Conservation (phyloP, 352 stramenopile species). For the Globisporangium irregulare region DNA sequence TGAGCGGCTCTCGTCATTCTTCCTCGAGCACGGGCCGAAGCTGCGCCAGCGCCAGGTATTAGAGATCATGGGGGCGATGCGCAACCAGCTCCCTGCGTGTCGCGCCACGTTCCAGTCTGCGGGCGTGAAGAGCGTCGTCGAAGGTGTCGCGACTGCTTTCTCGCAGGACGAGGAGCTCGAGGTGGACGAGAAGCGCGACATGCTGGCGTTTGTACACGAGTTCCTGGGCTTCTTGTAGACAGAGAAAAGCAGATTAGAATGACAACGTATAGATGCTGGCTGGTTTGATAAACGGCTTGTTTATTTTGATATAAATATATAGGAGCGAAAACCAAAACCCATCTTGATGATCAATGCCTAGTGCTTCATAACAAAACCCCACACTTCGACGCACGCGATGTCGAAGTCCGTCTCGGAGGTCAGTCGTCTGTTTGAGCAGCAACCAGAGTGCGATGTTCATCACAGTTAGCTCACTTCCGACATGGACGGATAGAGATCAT, state of each 20-base stretch:
- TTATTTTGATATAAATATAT: constrained; percentile 9
- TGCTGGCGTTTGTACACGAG: constrained; percentile 38
- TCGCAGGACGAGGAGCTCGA: constrained; percentile 37
- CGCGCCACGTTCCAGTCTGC: constrained; percentile 34
- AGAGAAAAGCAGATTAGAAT: neutral
- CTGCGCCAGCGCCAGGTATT: constrained; percentile 43
- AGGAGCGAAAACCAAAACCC: neutral
- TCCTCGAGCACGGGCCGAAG: constrained; percentile 36
- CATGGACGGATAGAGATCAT: too few relatives aligned
- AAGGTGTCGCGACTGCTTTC: constrained; percentile 26
- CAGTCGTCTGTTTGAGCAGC: constrained; percentile 25
- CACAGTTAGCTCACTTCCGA: neutral
- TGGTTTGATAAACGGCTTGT: neutral
- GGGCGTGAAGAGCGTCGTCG: constrained; percentile 38
- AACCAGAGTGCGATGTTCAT: neutral
- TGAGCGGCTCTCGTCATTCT: constrained; percentile 41
- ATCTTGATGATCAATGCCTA: constrained; percentile 15
- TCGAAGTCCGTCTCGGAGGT: constrained; percentile 53
- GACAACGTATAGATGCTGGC: neutral
- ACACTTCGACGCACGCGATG: constrained; percentile 62
- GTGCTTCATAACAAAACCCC: constrained; percentile 56
- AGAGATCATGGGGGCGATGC: constrained; percentile 60
- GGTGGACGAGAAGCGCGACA: constrained; percentile 51
- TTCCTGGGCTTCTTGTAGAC: constrained; percentile 24
- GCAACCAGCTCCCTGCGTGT: constrained; percentile 56